Evolutionary conservation across 75 land plant genomes (phyloP).

Genomic region (Pinus tabuliformis): DNA sequence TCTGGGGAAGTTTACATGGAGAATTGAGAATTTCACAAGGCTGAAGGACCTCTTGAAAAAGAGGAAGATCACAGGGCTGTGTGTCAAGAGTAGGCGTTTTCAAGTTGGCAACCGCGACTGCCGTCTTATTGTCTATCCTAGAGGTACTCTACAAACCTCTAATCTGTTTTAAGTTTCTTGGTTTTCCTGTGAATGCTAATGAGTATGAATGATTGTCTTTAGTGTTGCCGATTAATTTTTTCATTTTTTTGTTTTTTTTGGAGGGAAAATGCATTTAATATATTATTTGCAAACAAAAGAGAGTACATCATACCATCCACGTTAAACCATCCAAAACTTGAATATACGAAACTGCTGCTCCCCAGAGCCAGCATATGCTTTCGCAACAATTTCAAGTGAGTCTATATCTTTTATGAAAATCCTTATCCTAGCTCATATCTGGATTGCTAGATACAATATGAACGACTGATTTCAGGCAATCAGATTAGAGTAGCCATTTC

Average conservation of each 20-base stretch:
- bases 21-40: slow-evolving; percentile 90
- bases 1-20: slow-evolving; percentile 92
- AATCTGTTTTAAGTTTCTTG: neutral
- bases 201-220: neutral
- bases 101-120: slow-evolving; percentile 96
- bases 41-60: slow-evolving; percentile 95
- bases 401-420: no score
- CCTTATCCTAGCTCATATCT: no score
- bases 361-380: no score
- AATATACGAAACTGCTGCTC: no score
- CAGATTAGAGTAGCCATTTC: no score
- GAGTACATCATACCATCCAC: no score
- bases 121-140: slow-evolving; percentile 96
- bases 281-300: neutral
- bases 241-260: neutral
- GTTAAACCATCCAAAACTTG: no score
- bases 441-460: no score
- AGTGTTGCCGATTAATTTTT: neutral
- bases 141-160: slow-evolving; percentile 49
- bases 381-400: no score
- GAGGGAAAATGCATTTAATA: neutral
- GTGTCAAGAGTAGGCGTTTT: slow-evolving; percentile 93
- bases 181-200: neutral
- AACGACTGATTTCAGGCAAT: no score
- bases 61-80: slow-evolving; percentile 95